phyloP scores from a whole-genome alignment of 352 stramenopile genomes.

The Phytophthora hybrid region DNA sequence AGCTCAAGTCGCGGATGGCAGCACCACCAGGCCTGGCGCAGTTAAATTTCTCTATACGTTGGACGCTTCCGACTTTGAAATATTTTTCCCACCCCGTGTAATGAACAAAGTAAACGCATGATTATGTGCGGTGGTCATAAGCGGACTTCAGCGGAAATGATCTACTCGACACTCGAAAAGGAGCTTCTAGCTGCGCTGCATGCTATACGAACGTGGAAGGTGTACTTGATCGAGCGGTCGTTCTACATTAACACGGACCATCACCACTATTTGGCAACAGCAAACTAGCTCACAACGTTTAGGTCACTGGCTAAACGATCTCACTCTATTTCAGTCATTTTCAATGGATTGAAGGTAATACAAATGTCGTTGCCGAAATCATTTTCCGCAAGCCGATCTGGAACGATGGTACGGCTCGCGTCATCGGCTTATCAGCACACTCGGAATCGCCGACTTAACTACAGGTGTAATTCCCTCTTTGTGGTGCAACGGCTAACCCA shows the following conservation, averaged over 20 bases:
- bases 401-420: constrained; percentile 8
- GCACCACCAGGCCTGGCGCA: not conserved
- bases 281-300: constrained; percentile 3
- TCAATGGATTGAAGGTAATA: not conserved
- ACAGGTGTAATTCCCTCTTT: not conserved
- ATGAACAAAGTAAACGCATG: not conserved
- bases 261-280: not conserved
- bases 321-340: constrained; percentile 12
- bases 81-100: not conserved
- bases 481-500: not conserved
- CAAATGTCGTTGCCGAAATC: constrained; percentile 1
- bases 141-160: not conserved
- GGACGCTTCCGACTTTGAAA: not conserved
- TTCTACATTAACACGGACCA: constrained; percentile 9
- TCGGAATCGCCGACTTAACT: not conserved
- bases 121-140: not conserved
- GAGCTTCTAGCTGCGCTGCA: constrained; percentile 1
- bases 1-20: not conserved
- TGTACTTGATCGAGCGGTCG: not conserved
- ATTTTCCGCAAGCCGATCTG: constrained; percentile 1
- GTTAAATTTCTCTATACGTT: not conserved
- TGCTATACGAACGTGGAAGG: constrained; percentile 8
- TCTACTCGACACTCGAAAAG: constrained; percentile 2
- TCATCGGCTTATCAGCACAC: not conserved
- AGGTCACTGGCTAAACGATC: constrained; percentile 11